phyloP scores from a whole-genome alignment of 2,329 filamentous ascomycete species.

The Ascochyta fabae region DNA sequence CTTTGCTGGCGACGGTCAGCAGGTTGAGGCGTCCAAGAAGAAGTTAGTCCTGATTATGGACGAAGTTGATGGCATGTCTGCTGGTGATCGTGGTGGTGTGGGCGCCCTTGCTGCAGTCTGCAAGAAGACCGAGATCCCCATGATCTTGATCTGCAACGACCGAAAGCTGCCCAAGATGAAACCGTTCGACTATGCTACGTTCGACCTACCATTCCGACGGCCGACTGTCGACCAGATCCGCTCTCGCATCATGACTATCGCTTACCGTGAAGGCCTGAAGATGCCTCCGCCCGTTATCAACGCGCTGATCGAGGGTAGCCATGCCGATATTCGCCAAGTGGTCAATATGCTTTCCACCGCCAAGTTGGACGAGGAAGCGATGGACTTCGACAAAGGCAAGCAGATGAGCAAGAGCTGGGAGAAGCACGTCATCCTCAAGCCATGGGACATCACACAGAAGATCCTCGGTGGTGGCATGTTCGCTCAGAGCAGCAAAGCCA shows the following conservation, averaged over 20 bases:
- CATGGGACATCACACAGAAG: slow-evolving; percentile 97
- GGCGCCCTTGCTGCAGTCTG: slow-evolving; percentile 92
- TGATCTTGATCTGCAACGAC: slow-evolving; percentile 98
- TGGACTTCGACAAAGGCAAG: slow-evolving; percentile 87
- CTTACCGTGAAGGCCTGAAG: slow-evolving; percentile 87
- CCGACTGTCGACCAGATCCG: slow-evolving; percentile 91
- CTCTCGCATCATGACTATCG: slow-evolving; percentile 92
- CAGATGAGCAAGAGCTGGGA: slow-evolving; percentile 98
- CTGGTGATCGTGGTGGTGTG: slow-evolving; percentile 93
- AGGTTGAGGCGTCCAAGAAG: slow-evolving; percentile 81
- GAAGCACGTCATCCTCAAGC: slow-evolving; percentile 95
- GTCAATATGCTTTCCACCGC: slow-evolving; percentile 98
- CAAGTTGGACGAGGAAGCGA: slow-evolving; percentile 80
- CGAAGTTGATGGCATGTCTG: slow-evolving; percentile 98
- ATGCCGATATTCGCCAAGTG: slow-evolving; percentile 95
- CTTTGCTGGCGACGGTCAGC: slow-evolving; percentile 83
- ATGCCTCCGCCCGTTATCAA: slow-evolving; percentile 84
- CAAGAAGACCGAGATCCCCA: slow-evolving; percentile 91
- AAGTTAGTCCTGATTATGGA: slow-evolving; percentile 98
- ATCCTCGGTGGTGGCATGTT: slow-evolving; percentile 90
- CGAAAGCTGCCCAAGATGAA: slow-evolving; percentile 95
- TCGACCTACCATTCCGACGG: slow-evolving; percentile 84
- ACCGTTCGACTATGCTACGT: slow-evolving; percentile 87
- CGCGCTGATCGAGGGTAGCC: slow-evolving; percentile 91
- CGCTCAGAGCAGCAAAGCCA: slow-evolving; percentile 79